Base-by-base conservation (phyloP, 257 asterid species). In the Solanum chiquidenum region DNA sequence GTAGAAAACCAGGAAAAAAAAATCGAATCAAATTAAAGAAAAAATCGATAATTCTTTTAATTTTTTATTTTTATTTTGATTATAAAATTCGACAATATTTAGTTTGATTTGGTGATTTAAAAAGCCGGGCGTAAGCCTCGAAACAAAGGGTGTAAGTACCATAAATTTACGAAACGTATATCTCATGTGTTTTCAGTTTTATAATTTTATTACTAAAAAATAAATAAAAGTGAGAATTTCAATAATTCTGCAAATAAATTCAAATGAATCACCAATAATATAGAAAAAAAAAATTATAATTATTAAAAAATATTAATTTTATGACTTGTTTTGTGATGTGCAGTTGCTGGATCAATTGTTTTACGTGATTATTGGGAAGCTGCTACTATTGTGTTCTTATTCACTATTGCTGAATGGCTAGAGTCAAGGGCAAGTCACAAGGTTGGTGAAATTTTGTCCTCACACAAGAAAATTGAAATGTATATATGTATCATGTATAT, bases 361-460 rank as follows among this genome's bases (percentile, higher is more conserved):
- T 91, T 96, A 33, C 89, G 84, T 5, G 99, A 96, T 84, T 96
- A 92, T 89, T 94, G 96, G 98, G 99, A 96, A 92, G 99, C 99
- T 58, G 98, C 89, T 2, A 93, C 98, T 2, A 95, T 96, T 52
- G 98, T 96, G 11, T 96, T 96, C 80, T 89, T 96, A 31, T 96
- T 96, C 73, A 90, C 98, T 40, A 94, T 92, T 75, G 95, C 98
- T 6, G 96, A 96, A 35, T 96, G 99, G 99, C 90, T 96, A 21
- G 98, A 96, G 89, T 89, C 95, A 23, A 91, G 95, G 83, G 99
- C 99, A 37, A 94, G 96, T 80, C 97, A 94, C 90, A 95, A 93
- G 99, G 99, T 96, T n/a, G 38, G 88, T 21, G 11, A 34, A 84
- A 74, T 75, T 13, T 38, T 14, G 68, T 29, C 86, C 31, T 79